Evolutionary conservation across 805 yeast genomes (phyloP).

Genomic region (Starmerella geochares): DNA sequence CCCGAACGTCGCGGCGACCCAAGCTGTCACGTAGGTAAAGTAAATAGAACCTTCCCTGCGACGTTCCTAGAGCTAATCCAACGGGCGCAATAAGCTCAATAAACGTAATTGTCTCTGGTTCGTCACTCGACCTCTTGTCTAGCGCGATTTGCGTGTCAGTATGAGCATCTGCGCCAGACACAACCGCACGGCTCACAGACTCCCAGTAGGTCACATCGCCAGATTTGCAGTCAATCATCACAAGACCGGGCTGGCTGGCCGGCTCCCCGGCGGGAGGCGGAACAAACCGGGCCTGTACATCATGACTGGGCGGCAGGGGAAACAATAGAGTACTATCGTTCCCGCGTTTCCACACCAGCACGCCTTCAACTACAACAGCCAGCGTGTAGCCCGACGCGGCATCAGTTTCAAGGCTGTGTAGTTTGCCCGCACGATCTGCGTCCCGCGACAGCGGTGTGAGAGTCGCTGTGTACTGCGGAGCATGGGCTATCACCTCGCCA

Average conservation of each 20-base stretch:
- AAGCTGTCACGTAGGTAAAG: conserved; percentile 55
- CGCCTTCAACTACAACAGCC: conserved; percentile 11
- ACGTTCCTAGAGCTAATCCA: conserved; percentile 63
- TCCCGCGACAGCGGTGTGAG: conserved; percentile 4
- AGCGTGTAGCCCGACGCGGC: conserved; percentile 12
- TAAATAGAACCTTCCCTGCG: conserved; percentile 54
- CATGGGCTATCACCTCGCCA: conserved; percentile 11
- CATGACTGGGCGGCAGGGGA: conserved; percentile 11
- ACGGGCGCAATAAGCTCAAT: conserved; percentile 60
- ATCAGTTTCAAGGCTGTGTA: conserved; percentile 5
- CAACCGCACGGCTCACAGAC: conserved; percentile 59
- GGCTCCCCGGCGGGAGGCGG: conserved; percentile 42
- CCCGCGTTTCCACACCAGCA: conserved; percentile 14
- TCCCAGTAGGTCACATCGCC: conserved; percentile 65
- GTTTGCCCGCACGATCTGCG: not conserved
- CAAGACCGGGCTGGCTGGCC: conserved; percentile 53
- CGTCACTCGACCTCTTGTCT: not conserved
- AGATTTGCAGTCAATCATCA: conserved; percentile 47
- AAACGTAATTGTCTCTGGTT: conserved; percentile 35
- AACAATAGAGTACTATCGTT: conserved; percentile 11
- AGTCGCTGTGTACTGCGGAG: conserved; percentile 15
- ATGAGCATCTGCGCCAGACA: conserved; percentile 31
- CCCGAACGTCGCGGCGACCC: conserved; percentile 44
- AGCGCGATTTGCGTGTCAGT: conserved; percentile 36
- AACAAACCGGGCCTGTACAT: conserved; percentile 46